Percentiles rank a stretch among this genome's conserved stretches.
phyloP scores from a whole-genome alignment of 208 protist species.

The Tritrichomonas musculus region DNA sequence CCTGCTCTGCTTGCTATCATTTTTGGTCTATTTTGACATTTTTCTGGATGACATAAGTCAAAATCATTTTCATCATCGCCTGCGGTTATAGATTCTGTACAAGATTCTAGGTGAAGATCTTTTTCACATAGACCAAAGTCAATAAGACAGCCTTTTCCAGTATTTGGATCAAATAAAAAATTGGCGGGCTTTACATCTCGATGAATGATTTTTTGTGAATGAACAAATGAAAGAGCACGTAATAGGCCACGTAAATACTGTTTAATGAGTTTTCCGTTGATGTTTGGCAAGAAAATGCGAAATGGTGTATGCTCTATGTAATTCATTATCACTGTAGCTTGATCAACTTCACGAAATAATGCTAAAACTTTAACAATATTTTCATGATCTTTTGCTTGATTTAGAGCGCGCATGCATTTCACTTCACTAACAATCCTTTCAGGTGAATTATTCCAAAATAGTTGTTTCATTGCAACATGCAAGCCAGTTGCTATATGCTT shows the following conservation, averaged over 20 bases:
- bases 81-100: too few relatives aligned
- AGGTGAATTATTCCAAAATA: slow-evolving; percentile 33
- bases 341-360: not conserved
- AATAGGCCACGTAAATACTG: not conserved
- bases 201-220: not conserved
- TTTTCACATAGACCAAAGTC: slow-evolving; percentile 33
- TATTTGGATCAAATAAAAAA: slow-evolving; percentile 39
- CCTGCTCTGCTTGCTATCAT: slow-evolving; percentile 33
- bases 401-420: not conserved
- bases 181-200: slow-evolving; percentile 35
- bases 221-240: not conserved
- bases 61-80: too few relatives aligned
- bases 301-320: not conserved
- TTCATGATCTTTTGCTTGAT: not conserved
- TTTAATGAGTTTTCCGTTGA: not conserved
- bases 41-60: not conserved
- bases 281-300: not conserved
- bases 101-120: not conserved
- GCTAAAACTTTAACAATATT: not conserved
- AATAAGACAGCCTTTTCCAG: slow-evolving; percentile 9
- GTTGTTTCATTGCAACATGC: not conserved
- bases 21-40: not conserved
- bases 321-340: not conserved
- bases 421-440: slow-evolving; percentile 22
- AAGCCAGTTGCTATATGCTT: not conserved